Base-by-base conservation (phyloP, 768 basidiomycete species). In the Kwoniella sp. region DNA sequence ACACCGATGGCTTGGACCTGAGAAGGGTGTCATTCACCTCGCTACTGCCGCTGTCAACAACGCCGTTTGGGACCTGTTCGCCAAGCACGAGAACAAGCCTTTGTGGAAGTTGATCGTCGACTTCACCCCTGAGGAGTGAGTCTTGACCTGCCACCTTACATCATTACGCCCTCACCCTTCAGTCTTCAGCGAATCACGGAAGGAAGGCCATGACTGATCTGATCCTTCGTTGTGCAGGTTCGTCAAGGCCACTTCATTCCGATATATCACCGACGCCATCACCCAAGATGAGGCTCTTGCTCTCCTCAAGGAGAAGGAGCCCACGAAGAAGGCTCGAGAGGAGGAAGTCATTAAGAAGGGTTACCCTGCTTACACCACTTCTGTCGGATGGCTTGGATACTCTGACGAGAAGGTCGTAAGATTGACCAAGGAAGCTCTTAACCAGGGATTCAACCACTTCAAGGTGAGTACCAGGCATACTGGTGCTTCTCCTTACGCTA, bases 381-480 rank as follows among this genome's bases (percentile, higher is more conserved):
- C 89, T 26, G 92, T 89, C 36, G 92, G 92, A 49, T 95, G 92
- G 93, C 85, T 95, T 25, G 90, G 88, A 86, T 98, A 97, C 81
- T 86, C 85, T 19, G 93, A 97, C 77, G 93, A 95, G 77, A 96
- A 96, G 77, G 87, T 98, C 25, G 85, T 87, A 0, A 85, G 87
- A 8, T 85, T 98, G 55, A 96, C 92, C 9, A 87, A 87, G 73
- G 91, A 93, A 76, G 90, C 92, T 30, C 83, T 98, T 55, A 81
- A 84, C 24, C 86, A 85, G 48, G 94, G 94, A 22, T 98, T 98
- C 86, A 95, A 91, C 82, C 93, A 96, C 82, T 98, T 98, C 86
- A 97, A 97, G 76, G 81, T 79, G 60, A 27, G 71, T 48, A n/a
- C 8, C 22, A 25, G 50, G 22, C 7, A 19, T 15, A n/a, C n/a